These are phyloP conservation scores for Trichoderma semiorbis DNA, from an alignment of 2,329 filamentous ascomycete species.

Conservation along the genomic window DNA sequence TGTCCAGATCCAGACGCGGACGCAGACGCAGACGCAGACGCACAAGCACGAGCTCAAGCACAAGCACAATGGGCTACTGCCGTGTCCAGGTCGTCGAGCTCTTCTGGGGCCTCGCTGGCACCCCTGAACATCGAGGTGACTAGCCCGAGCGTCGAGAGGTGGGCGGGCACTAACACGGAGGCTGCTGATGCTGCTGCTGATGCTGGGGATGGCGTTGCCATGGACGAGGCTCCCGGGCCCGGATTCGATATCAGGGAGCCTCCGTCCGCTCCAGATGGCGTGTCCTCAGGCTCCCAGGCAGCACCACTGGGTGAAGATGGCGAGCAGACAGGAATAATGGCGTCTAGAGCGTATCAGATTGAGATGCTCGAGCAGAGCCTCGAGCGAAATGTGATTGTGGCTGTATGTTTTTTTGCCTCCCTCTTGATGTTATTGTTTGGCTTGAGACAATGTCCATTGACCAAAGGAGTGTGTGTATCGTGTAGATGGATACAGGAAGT, in stretches of 20 bases:
- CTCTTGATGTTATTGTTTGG: neutral
- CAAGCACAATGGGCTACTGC: neutral
- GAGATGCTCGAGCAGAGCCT: constrained; percentile 74
- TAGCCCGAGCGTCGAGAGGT: neutral
- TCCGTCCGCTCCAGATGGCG: constrained; percentile 13
- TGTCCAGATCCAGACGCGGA: neutral
- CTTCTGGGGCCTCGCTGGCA: neutral
- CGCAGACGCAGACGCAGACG: neutral
- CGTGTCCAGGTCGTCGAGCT: neutral
- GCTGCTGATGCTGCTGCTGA: neutral
- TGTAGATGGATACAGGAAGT: constrained; percentile 78
- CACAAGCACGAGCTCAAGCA: neutral
- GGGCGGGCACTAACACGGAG: neutral
- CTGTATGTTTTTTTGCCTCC: constrained; percentile 45
- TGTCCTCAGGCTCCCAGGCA: constrained; percentile 1
- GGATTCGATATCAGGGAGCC: constrained; percentile 2
- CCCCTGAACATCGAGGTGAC: neutral
- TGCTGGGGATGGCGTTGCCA: neutral
- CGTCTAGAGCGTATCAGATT: constrained; percentile 62
- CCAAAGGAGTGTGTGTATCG: neutral
- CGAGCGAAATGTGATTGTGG: constrained; percentile 67
- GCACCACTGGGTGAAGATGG: constrained; percentile 2
- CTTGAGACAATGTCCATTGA: constrained; percentile 1
- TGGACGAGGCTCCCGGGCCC: neutral
- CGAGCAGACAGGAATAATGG: constrained; percentile 31